Conservation (phyloP, 441 rosid species). For the Bocquillonia castaneifolia region DNA sequence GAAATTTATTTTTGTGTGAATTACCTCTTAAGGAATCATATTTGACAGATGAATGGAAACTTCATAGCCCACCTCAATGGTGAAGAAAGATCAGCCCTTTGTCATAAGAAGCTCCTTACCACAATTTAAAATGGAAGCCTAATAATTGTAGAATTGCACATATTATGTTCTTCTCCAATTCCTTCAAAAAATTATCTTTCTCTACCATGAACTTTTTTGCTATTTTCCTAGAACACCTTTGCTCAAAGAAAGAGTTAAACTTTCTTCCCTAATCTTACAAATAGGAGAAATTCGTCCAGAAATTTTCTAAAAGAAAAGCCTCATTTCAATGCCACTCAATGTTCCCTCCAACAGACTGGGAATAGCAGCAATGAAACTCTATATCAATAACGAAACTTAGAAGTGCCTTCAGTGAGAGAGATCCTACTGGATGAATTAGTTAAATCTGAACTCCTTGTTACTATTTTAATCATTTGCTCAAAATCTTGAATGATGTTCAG, state of each 20-base stretch:
- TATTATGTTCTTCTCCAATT: neutral
- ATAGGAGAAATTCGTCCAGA: neutral
- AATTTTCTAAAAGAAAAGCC: neutral
- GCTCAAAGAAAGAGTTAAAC: neutral
- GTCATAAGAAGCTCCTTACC: neutral
- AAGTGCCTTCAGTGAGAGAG: neutral
- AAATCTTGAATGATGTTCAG: conserved; percentile 37
- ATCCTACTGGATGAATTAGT: neutral
- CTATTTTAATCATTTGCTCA: conserved; percentile 18
- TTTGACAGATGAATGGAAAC: neutral
- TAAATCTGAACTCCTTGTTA: neutral
- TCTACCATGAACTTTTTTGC: neutral
- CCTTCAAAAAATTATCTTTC: neutral
- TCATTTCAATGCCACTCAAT: neutral
- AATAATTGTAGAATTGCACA: neutral
- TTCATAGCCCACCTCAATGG: neutral
- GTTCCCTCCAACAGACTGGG: neutral
- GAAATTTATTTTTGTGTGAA: neutral
- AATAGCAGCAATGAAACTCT: neutral
- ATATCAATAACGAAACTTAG: neutral
- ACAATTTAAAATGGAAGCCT: neutral
- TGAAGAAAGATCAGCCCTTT: neutral
- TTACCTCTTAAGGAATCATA: neutral
- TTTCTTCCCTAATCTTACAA: neutral
- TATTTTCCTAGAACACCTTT: neutral